Evolutionary conservation across 2,329 filamentous ascomycete genomes (phyloP).

Genomic region (Raffaelea deltoideospora): DNA sequence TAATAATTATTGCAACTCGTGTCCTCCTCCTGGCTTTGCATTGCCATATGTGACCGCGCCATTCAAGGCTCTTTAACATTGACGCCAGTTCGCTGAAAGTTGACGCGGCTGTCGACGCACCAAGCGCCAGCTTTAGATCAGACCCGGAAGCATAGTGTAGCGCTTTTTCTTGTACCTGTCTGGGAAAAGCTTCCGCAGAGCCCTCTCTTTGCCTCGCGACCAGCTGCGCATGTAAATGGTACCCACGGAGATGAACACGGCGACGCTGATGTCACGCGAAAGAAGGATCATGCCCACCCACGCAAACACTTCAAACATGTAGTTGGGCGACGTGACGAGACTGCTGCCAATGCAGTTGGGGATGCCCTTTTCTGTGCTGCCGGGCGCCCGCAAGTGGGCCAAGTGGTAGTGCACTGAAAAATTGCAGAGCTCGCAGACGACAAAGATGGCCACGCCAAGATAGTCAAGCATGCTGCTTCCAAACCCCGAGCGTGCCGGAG

Average conservation of each 20-base stretch:
- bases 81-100: no score
- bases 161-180: slow-evolving; percentile 94
- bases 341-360: slow-evolving; percentile 73
- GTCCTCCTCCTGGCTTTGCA: no score
- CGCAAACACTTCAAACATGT: slow-evolving; percentile 79
- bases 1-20: no score
- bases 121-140: no score
- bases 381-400: slow-evolving; percentile 58
- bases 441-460: slow-evolving; percentile 54
- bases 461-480: slow-evolving; percentile 35
- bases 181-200: slow-evolving; percentile 80
- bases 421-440: slow-evolving; percentile 68
- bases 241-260: slow-evolving; percentile 61
- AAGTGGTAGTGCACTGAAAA: slow-evolving; percentile 67
- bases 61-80: no score
- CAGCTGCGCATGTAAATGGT: slow-evolving; percentile 69
- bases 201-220: slow-evolving; percentile 83
- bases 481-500: slow-evolving; percentile 10
- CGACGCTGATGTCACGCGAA: slow-evolving; percentile 63
- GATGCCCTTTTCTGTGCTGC: slow-evolving; percentile 77
- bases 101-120: no score
- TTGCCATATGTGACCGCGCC: no score
- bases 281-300: slow-evolving; percentile 75
- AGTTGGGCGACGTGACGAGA: slow-evolving; percentile 90
- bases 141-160: slow-evolving; percentile 64